Evolutionary conservation across 2,329 filamentous ascomycete species (phyloP).

Genomic region (Colletotrichum sp.): DNA sequence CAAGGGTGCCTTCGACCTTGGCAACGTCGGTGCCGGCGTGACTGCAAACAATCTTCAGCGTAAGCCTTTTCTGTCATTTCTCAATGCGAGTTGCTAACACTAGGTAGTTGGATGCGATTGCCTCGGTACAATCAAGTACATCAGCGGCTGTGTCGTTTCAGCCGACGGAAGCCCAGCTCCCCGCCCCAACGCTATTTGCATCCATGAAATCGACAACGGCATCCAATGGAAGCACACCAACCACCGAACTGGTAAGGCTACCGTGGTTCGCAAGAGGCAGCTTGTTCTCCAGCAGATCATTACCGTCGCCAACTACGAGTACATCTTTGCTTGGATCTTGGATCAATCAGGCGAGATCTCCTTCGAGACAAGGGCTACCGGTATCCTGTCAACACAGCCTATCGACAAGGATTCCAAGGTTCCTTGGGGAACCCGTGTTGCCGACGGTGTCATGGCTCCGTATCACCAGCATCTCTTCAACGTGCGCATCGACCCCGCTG

Average conservation of each 20-base stretch:
- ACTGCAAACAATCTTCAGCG: conserved; percentile 64
- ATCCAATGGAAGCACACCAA: conserved; percentile 82
- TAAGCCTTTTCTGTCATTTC: too few relatives aligned
- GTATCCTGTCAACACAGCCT: conserved; percentile 60
- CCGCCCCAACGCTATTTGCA: conserved; percentile 74
- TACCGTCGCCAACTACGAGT: conserved; percentile 65
- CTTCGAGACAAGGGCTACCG: conserved; percentile 63
- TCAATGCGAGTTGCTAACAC: too few relatives aligned
- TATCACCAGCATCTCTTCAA: conserved; percentile 69
- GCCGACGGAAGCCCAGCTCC: conserved; percentile 67
- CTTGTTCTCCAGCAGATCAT: conserved; percentile 68
- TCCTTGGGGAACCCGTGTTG: conserved; percentile 61
- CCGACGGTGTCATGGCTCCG: conserved; percentile 61
- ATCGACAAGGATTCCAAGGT: conserved; percentile 55
- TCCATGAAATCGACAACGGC: conserved; percentile 77
- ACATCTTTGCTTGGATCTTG: conserved; percentile 51
- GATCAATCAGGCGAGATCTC: conserved; percentile 60
- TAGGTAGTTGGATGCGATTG: conserved; percentile 28
- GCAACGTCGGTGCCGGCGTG: conserved; percentile 68
- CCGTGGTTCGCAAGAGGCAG: conserved; percentile 59
- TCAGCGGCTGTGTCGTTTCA: conserved; percentile 60
- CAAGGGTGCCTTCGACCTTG: conserved; percentile 73
- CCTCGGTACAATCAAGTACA: conserved; percentile 59
- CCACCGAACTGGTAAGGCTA: conserved; percentile 66
- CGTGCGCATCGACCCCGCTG: conserved; percentile 60